These are phyloP conservation scores for Suillus paluster DNA, from an alignment of 768 basidiomycete species.

Conservation along the genomic window DNA sequence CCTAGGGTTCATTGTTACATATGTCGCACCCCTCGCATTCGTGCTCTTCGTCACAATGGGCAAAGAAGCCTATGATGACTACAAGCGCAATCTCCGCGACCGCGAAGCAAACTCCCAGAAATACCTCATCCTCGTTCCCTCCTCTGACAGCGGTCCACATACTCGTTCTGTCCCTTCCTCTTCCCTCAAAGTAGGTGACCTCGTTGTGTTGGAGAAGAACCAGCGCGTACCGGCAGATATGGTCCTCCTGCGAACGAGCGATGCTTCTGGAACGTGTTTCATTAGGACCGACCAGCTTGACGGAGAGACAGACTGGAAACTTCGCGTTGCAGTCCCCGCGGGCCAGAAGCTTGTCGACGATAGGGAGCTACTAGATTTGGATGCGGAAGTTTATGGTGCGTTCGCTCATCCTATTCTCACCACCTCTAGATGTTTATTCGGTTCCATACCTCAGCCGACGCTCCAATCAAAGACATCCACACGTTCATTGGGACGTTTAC, in stretches of 20 bases:
- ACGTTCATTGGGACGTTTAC: slow-evolving; percentile 94
- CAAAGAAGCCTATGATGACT: slow-evolving; percentile 99
- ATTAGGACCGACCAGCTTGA: slow-evolving; percentile 98
- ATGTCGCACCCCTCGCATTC: slow-evolving; percentile 95
- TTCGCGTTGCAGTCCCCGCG: slow-evolving; percentile 85
- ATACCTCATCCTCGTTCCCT: slow-evolving; percentile 80
- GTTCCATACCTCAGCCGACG: slow-evolving; percentile 64
- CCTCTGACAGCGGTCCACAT: slow-evolving; percentile 44
- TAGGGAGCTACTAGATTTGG: slow-evolving; percentile 56
- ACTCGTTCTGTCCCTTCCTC: slow-evolving; percentile 88
- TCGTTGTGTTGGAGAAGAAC: slow-evolving; percentile 93
- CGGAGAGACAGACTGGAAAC: slow-evolving; percentile 99
- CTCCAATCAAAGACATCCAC: slow-evolving; percentile 96
- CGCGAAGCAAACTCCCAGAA: slow-evolving; percentile 93
- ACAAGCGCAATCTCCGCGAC: slow-evolving; percentile 91
- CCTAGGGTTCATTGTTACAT: slow-evolving; percentile 91
- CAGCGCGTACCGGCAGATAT: slow-evolving; percentile 96
- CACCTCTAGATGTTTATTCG: slow-evolving; percentile 7
- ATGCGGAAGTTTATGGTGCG: slow-evolving; percentile 89
- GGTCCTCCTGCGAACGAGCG: slow-evolving; percentile 85
- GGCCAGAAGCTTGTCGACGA: slow-evolving; percentile 75
- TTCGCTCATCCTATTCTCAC: slow-evolving; percentile 5
- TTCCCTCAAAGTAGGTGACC: slow-evolving; percentile 86
- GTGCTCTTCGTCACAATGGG: slow-evolving; percentile 96
- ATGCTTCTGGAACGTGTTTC: slow-evolving; percentile 92